Evolutionary conservation across 2,329 filamentous ascomycete genomes (phyloP).

Genomic region (Harringtonia lauricola): DNA sequence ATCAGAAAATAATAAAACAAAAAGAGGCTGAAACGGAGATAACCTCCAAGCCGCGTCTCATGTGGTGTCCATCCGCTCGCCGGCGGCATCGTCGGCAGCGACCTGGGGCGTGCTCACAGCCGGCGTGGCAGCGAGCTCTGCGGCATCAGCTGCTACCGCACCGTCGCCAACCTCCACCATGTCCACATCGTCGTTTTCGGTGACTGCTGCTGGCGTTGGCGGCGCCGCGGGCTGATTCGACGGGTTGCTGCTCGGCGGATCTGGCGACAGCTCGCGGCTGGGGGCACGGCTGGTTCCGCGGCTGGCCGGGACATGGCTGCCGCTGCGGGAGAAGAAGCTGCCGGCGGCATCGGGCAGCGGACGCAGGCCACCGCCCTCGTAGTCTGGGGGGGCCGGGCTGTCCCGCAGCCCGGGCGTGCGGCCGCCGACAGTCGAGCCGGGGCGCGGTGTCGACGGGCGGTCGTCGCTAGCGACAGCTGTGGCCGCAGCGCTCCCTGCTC

Average conservation of each 20-base stretch:
- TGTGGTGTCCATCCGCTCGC: constrained; percentile 58
- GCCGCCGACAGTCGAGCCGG: constrained; percentile 11
- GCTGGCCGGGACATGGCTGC: constrained; percentile 18
- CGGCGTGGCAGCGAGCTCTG: too few species aligned
- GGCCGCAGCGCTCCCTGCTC: background rate
- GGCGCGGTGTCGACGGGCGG: constrained; percentile 38
- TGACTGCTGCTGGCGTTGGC: background rate
- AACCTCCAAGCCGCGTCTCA: constrained; percentile 11
- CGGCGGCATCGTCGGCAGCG: constrained; percentile 26
- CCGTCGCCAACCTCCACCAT: constrained; percentile 39
- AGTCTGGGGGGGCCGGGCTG: constrained; percentile 5
- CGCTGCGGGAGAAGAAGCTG: constrained; percentile 25
- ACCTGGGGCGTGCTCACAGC: background rate
- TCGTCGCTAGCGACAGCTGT: constrained; percentile 16
- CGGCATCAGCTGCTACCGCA: background rate
- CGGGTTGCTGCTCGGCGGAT: constrained; percentile 23
- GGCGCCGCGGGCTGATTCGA: too few species aligned
- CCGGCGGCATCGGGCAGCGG: constrained; percentile 15
- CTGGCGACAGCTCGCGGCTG: constrained; percentile 23
- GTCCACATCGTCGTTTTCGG: constrained; percentile 41
- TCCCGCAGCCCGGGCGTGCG: background rate
- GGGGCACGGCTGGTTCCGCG: constrained; percentile 10
- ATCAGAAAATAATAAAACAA: background rate
- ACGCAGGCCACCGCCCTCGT: constrained; percentile 21
- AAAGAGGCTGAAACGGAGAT: too few species aligned